Percentiles rank a stretch among this genome's conserved stretches.
These are phyloP conservation scores for Chionographis japonica DNA, from an alignment of 106 monocot genomes.

Conservation along the genomic window DNA sequence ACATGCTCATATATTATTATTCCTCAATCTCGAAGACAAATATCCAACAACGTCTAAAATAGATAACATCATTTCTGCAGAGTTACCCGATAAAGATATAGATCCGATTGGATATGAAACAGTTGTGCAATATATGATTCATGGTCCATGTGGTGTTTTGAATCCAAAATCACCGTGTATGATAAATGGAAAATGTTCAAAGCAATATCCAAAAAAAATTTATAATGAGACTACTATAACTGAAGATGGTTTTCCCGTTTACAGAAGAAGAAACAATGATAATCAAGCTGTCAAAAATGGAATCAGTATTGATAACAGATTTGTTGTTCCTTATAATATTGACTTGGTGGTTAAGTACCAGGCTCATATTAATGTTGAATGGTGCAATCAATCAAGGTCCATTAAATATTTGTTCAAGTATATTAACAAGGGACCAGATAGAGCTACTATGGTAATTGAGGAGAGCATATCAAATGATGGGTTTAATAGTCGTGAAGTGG, in stretches of 20 bases:
- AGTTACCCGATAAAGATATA: conserved; percentile 7
- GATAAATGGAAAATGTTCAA: conserved; percentile 13
- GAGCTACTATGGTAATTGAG: conserved; percentile 1
- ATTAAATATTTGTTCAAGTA: conserved; percentile 21
- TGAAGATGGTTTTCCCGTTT: conserved; percentile 10
- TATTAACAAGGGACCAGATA: conserved; percentile 4
- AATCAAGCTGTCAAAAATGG: neutral
- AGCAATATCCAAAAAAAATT: conserved; percentile 18
- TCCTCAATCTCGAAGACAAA: neutral
- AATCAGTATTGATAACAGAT: neutral
- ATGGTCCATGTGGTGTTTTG: conserved; percentile 4
- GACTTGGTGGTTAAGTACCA: neutral
- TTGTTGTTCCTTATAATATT: conserved; percentile 12
- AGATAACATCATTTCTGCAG: conserved; percentile 13
- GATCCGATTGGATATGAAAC: neutral
- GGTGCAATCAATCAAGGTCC: neutral
- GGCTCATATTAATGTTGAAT: conserved; percentile 20
- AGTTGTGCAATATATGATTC: conserved; percentile 9
- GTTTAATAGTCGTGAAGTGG: too few species aligned
- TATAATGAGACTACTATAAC: neutral
- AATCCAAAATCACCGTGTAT: conserved; percentile 14
- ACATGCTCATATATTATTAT: conserved; percentile 20
- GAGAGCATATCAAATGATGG: neutral
- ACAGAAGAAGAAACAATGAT: conserved; percentile 8
- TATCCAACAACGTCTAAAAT: neutral